phyloP scores from a whole-genome alignment of 192 early-diverging fungal genomes.

The Gonapodya prolifera region DNA sequence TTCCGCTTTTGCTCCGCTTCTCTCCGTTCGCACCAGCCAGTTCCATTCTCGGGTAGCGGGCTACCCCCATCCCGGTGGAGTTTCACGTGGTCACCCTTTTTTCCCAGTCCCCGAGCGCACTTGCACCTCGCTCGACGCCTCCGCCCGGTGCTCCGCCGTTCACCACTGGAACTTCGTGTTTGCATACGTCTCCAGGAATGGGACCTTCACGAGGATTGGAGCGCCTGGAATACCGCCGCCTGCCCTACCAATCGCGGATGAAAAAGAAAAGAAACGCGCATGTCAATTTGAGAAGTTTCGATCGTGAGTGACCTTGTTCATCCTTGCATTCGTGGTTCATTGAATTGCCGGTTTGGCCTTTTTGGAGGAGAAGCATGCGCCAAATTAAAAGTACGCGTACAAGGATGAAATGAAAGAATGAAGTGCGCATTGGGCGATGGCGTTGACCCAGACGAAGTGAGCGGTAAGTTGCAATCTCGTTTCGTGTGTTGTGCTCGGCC shows the following conservation, averaged over 20 bases:
- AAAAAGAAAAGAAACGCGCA: slow-evolving; percentile 23
- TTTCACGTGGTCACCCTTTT: slow-evolving; percentile 4
- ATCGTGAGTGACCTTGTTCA: slow-evolving; percentile 26
- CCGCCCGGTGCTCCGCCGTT: slow-evolving; percentile 13
- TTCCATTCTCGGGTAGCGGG: slow-evolving; percentile 3
- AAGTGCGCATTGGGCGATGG: background rate
- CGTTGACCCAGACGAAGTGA: no score
- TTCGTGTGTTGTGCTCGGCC: no score
- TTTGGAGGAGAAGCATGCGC: slow-evolving; percentile 33
- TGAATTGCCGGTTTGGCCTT: background rate
- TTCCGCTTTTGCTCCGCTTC: no score
- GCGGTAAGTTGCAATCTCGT: no score
- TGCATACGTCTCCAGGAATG: slow-evolving; percentile 20
- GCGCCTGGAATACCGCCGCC: background rate
- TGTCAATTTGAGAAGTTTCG: slow-evolving; percentile 32
- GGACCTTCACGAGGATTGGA: slow-evolving; percentile 25
- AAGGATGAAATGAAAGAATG: slow-evolving; percentile 11
- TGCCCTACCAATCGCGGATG: background rate
- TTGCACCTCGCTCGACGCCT: slow-evolving; percentile 15
- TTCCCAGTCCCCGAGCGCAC: slow-evolving; percentile 21
- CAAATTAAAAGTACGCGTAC: slow-evolving; percentile 25
- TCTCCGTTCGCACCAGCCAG: slow-evolving; percentile 6
- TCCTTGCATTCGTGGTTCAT: background rate
- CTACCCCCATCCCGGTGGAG: slow-evolving; percentile 12
- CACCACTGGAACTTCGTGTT: no score